phyloP scores from a whole-genome alignment of 805 yeast species.

The baker's yeast (Saccharomyces cerevisiae) region DNA sequence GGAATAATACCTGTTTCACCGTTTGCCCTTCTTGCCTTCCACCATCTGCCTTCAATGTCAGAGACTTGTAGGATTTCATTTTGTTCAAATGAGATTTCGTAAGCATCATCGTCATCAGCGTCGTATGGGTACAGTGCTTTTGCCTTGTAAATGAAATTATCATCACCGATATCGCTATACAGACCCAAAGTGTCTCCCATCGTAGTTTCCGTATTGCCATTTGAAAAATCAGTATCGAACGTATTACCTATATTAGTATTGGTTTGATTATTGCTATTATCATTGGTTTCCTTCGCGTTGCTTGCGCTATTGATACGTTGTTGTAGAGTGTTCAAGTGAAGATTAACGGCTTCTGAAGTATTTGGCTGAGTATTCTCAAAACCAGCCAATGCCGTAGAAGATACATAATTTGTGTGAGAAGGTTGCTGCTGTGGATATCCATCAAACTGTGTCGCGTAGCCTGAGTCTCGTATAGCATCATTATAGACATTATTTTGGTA shows the following conservation, averaged over 20 bases:
- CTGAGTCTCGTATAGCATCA: constrained; percentile 3
- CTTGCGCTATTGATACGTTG: background rate
- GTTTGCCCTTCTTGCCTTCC: constrained; percentile 86
- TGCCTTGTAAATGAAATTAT: constrained; percentile 69
- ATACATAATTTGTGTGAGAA: constrained; percentile 29
- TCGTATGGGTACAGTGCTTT: constrained; percentile 78
- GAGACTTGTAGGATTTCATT: constrained; percentile 89
- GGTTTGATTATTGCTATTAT: constrained; percentile 3
- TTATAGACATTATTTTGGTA: constrained; percentile 3
- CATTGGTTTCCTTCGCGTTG: constrained; percentile 6
- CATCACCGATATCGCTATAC: constrained; percentile 31
- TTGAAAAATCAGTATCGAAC: constrained; percentile 22
- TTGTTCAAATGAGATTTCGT: constrained; percentile 82
- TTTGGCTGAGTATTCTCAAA: constrained; percentile 42
- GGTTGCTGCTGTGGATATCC: constrained; percentile 4
- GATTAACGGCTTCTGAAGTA: background rate
- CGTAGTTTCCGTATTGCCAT: constrained; percentile 28
- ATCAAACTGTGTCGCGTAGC: constrained; percentile 1
- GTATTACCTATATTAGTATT: constrained; percentile 15
- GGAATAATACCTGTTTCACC: constrained; percentile 97
- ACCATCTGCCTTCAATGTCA: constrained; percentile 94
- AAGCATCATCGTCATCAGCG: constrained; percentile 87
- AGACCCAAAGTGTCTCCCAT: constrained; percentile 31
- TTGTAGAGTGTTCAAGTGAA: background rate
- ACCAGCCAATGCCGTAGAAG: constrained; percentile 52